phyloP scores from a whole-genome alignment of 768 basidiomycete genomes.

The Pholiota microspora region DNA sequence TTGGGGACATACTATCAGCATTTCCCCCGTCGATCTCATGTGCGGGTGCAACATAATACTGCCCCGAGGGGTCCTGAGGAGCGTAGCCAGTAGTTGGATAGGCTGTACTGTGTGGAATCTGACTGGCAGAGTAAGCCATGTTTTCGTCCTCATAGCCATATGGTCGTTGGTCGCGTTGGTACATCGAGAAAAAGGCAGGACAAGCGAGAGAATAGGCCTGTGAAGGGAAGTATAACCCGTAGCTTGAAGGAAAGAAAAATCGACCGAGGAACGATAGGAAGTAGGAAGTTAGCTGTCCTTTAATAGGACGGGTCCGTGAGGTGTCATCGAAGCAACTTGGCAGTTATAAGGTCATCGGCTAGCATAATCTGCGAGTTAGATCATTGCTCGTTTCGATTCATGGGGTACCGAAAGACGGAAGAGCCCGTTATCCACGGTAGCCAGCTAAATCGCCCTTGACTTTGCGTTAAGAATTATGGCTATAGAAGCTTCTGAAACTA shows the following conservation, averaged over 20 bases:
- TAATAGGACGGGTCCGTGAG: conserved; percentile 43
- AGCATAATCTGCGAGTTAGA: conserved; percentile 33
- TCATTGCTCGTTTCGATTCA: conserved; percentile 37
- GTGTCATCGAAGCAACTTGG: conserved; percentile 40
- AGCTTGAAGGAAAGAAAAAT: conserved; percentile 22
- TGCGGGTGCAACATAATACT: conserved; percentile 32
- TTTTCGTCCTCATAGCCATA: conserved; percentile 41
- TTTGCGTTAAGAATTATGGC: conserved; percentile 24
- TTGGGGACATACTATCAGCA: conserved; percentile 21
- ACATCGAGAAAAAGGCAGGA: conserved; percentile 31
- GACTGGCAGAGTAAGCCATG: conserved; percentile 27
- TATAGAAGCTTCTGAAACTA: conserved; percentile 30
- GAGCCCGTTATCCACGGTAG: conserved; percentile 42
- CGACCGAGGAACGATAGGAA: conserved; percentile 25
- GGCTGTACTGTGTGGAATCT: conserved; percentile 26
- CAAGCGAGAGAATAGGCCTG: neutral
- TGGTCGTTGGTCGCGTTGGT: conserved; percentile 37
- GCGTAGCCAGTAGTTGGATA: conserved; percentile 30
- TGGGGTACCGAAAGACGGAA: conserved; percentile 41
- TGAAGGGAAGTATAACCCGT: conserved; percentile 16
- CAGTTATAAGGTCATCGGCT: conserved; percentile 33
- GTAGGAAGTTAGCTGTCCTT: conserved; percentile 31
- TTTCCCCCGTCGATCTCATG: conserved; percentile 19
- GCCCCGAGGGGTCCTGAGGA: conserved; percentile 29
- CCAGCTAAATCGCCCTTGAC: conserved; percentile 33